Base-by-base conservation (phyloP, 768 basidiomycete species). In the Serendipita indica region DNA sequence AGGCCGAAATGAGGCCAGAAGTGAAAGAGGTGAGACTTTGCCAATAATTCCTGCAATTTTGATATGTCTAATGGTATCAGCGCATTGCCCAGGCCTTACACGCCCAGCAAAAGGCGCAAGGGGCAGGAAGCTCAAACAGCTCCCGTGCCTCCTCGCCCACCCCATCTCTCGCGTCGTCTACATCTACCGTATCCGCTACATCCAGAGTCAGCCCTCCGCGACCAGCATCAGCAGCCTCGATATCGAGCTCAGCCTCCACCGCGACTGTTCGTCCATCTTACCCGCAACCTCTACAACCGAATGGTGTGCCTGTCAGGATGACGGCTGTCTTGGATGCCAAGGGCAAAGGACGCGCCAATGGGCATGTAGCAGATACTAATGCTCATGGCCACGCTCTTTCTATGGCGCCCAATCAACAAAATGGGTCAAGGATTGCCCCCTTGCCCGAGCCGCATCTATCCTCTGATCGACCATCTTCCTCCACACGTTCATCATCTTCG, bases 1-100 rank as follows among this genome's bases (percentile, higher is more conserved):
- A 90, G 66, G 72, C 72, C 25, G 85, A 89, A 65, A 72, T 90
- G 27, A 63, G 75, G 16, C 63, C 67, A 1, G 70, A 73, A 18
- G 72, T 68, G 54, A 74, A 79, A 69, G 72, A 77, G 72, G 88
- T 88, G 59, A 22, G 71, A 61, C n/a, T 7, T 65, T n/a, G n/a
- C n/a, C n/a, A n/a, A n/a, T 39, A 34, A 57, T 72, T 68, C 13
- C 64, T 43, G 33, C 37, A 58, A 59, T 57, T 22, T 25, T 62
- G 49, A 33, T 16, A 45, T 59, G 20, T 45, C 52, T 65, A n/a
- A 60, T 39, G 28, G 46, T 12, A 37, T 6, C 25, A 63, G 62
- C 37, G 33, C 7, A 59, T 64, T 13, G 13, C 28, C 20, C 49
- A 61, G 43, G 45, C 62, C 20, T 57, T 62, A 34, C 63, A 65